phyloP scores from a whole-genome alignment of 495 filamentous ascomycete species.

The Oidiodendron maius region DNA sequence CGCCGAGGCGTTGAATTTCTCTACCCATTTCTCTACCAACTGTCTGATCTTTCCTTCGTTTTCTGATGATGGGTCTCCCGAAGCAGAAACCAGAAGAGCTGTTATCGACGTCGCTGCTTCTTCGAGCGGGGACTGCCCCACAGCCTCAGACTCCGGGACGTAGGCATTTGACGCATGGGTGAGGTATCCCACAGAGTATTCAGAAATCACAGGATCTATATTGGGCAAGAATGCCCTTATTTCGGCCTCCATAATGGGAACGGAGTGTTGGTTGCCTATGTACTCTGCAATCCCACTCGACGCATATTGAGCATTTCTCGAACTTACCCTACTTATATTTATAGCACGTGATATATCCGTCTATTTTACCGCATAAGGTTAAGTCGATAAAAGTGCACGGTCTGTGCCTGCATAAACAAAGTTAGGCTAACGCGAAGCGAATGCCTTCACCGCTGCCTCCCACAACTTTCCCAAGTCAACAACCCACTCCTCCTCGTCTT shows the following conservation, averaged over 20 bases:
- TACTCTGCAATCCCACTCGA: no score
- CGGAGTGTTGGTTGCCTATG: no score
- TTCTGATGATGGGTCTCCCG: slow-evolving; percentile 63
- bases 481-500: slow-evolving; percentile 24
- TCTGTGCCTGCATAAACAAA: background rate
- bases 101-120: slow-evolving; percentile 83
- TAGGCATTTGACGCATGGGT: slow-evolving; percentile 85
- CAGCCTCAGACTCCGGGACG: slow-evolving; percentile 65
- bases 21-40: slow-evolving; percentile 87
- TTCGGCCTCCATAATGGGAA: slow-evolving; percentile 75
- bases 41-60: slow-evolving; percentile 73
- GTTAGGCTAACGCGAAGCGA: slow-evolving; percentile 2
- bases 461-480: slow-evolving; percentile 20
- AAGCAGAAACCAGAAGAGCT: slow-evolving; percentile 83
- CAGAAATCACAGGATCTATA: slow-evolving; percentile 83
- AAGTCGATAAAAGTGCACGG: no score
- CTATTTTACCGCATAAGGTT: no score
- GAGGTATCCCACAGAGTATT: slow-evolving; percentile 92
- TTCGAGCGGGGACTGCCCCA: slow-evolving; percentile 62
- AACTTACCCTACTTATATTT: no score
- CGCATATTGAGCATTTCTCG: no score
- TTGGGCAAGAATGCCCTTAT: slow-evolving; percentile 81
- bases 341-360: no score
- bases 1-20: slow-evolving; percentile 67
- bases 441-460: slow-evolving; percentile 11